Evolutionary conservation across 2,329 filamentous ascomycete genomes (phyloP).

Genomic region (Colletotrichum chrysophilum): DNA sequence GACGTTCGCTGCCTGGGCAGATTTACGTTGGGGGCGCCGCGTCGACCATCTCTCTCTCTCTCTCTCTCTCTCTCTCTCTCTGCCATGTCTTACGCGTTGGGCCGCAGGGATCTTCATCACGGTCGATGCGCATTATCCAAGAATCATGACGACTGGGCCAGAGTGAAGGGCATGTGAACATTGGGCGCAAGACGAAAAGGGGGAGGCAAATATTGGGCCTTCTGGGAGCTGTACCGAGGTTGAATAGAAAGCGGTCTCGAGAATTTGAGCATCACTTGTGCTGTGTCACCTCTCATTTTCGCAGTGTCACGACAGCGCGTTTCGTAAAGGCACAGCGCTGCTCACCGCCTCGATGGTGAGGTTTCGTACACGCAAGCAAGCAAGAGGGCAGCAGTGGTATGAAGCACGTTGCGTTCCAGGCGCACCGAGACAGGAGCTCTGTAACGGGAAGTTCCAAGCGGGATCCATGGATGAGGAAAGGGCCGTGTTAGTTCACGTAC

Average conservation of each 20-base stretch:
- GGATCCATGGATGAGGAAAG: background rate
- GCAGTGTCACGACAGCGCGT: background rate
- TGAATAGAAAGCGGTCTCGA: background rate
- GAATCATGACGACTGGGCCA: background rate
- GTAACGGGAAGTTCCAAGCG: background rate
- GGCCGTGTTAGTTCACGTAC: background rate
- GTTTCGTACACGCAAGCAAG: background rate
- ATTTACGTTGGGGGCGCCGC: background rate
- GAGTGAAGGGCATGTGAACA: background rate
- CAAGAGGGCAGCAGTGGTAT: background rate
- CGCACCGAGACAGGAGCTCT: background rate
- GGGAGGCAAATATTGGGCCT: background rate
- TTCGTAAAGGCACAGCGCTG: background rate
- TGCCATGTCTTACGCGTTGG: background rate
- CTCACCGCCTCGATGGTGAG: background rate
- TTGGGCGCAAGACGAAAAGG: background rate
- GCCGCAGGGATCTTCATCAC: background rate
- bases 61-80: background rate
- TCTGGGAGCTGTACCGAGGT: background rate
- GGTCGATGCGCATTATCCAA: background rate
- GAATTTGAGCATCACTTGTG: background rate
- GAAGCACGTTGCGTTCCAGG: background rate
- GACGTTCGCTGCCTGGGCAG: background rate
- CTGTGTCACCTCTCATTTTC: background rate
- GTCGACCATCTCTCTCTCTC: background rate